These are phyloP conservation scores for Ambrosiella cleistominuta DNA, from an alignment of 2,329 filamentous ascomycete species.

Conservation along the genomic window DNA sequence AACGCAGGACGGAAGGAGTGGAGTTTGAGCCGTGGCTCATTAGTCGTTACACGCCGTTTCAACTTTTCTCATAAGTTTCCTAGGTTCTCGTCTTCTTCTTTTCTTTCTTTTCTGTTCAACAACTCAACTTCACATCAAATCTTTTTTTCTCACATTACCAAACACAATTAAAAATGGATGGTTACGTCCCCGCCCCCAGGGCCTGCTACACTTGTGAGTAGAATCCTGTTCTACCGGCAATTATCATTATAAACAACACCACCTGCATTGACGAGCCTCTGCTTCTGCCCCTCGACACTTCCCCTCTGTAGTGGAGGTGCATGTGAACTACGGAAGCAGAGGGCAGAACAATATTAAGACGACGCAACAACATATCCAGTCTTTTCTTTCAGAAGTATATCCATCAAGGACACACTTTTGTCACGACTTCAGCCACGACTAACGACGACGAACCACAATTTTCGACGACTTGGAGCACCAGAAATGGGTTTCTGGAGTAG, in stretches of 20 bases:
- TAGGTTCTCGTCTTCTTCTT: slow-evolving; percentile 1
- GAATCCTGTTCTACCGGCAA: slow-evolving; percentile 11
- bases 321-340: too few species aligned
- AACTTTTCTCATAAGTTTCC: slow-evolving; percentile 4
- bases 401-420: background rate
- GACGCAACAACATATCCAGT: too few species aligned
- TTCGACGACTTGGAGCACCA: slow-evolving; percentile 1
- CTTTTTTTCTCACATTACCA: slow-evolving; percentile 3
- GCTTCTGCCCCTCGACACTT: background rate
- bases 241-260: background rate
- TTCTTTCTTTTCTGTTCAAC: slow-evolving; percentile 8
- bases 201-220: slow-evolving; percentile 36
- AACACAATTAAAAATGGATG: slow-evolving; percentile 24
- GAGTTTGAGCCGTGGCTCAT: background rate
- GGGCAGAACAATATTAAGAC: too few species aligned
- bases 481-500: slow-evolving; percentile 5
- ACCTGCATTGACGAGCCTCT: background rate
- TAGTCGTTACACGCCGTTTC: slow-evolving; percentile 11
- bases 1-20: background rate
- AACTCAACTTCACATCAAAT: background rate
- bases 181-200: slow-evolving; percentile 22
- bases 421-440: background rate
- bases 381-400: background rate
- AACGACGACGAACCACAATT: background rate
- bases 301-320: too few species aligned